Evolutionary conservation across 2,329 filamentous ascomycete genomes (phyloP), one percentile per base, ranked within the genome.

Genomic region (Aspergillus proliferans): DNA sequence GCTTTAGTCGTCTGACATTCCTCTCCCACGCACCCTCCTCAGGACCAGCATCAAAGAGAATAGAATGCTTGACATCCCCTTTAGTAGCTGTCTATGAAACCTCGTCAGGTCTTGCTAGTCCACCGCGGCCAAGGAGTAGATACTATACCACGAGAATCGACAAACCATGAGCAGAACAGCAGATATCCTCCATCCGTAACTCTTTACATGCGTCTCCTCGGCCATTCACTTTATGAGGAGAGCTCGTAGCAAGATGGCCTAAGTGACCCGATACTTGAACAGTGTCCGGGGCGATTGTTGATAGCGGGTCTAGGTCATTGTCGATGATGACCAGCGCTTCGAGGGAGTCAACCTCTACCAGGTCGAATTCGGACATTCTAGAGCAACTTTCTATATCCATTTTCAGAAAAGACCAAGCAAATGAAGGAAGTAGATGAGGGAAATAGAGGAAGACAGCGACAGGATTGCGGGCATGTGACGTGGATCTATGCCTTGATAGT

Each of bases 221-320:
- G 33, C 66, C 60, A 9, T 61, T 53, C 10, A 68, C 54, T 3
- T 55, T 45, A 7, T 68, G 61, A 7, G 66, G 58, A 1, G 71
- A 70, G 18, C 56, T 59, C 22, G 72, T 52, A 1, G 70, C 72
- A 3, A 76, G 62, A 12, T 71, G 68, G 24, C 67, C 66, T 54
- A 80, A 62, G 19, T 69, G 67, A 10, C 76, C 73, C 0, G 64
- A 55, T 22, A 76, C 62, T 21, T 71, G 62, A 41, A 78, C 67
- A 1, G 68, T 71, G 6, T 71, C 65, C 18, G 73, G 70, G 0
- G 73, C 64, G 15, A 71, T 67, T 2, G 73, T 70, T 1, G 77
- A 79, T 49, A 80, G 71, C 3, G 75, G 71, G 54, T 81, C 77
- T 39, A 80, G 65, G 51, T 81, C 78, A 64, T 81, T 77, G 60